These are phyloP conservation scores for Glutinoglossum americanum DNA, from an alignment of 495 filamentous ascomycete genomes.

Conservation along the genomic window DNA sequence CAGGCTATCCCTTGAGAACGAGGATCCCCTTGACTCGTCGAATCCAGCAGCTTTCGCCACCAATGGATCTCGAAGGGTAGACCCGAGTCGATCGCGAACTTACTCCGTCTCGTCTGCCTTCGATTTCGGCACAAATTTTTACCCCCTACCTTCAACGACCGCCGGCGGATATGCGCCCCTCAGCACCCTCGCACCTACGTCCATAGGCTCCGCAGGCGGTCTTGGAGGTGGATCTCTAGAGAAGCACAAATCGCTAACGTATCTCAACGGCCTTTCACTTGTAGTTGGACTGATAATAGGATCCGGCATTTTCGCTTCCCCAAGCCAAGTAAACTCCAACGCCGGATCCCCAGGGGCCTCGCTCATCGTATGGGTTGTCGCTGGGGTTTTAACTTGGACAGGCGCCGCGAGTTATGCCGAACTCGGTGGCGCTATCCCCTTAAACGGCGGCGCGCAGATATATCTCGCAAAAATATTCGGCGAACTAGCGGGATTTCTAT, in stretches of 20 bases:
- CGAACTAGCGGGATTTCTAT: conserved; percentile 75
- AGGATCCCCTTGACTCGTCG: conserved; percentile 49
- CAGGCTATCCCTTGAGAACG: conserved; percentile 68
- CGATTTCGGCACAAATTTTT: conserved; percentile 77
- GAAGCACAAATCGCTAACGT: conserved; percentile 87
- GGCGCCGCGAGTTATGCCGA: conserved; percentile 93
- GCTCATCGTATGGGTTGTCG: conserved; percentile 74
- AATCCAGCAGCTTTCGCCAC: conserved; percentile 24
- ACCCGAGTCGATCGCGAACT: conserved; percentile 35
- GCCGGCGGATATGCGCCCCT: conserved; percentile 58
- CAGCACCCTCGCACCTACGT: conserved; percentile 38
- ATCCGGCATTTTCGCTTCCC: conserved; percentile 91
- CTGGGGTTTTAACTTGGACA: conserved; percentile 85
- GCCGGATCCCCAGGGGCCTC: conserved; percentile 83
- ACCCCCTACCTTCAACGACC: conserved; percentile 74
- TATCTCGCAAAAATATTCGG: conserved; percentile 94
- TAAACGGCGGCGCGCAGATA: conserved; percentile 85
- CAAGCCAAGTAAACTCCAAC: conserved; percentile 81
- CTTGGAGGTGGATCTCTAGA: conserved; percentile 45
- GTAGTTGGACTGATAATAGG: conserved; percentile 89
- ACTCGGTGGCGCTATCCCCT: conserved; percentile 80
- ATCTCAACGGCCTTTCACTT: conserved; percentile 75
- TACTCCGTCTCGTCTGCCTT: conserved; percentile 86
- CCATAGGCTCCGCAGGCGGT: conserved; percentile 23
- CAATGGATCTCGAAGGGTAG: conserved; percentile 14